A percentile compares a stretch with the other conserved stretches of the same genome.
Evolutionary conservation across 2,329 filamentous ascomycete genomes (phyloP).

Genomic region (Dothistroma septosporum): DNA sequence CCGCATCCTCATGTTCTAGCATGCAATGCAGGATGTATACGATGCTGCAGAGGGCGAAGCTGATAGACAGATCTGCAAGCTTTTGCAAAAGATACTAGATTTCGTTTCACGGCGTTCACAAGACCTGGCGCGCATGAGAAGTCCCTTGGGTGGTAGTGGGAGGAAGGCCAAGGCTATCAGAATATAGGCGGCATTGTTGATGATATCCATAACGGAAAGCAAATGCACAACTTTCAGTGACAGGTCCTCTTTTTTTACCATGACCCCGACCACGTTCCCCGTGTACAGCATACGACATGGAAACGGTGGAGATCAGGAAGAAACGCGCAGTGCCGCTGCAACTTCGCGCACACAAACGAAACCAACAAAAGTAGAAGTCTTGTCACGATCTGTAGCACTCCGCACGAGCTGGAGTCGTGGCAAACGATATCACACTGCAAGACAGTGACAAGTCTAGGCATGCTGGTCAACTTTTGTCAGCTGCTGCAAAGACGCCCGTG

Average conservation of each 20-base stretch:
- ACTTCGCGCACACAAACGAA: too few relatives aligned
- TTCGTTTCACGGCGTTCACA: not conserved
- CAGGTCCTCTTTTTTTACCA: not conserved
- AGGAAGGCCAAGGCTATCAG: not conserved
- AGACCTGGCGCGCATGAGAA: not conserved
- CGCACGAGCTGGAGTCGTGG: too few relatives aligned
- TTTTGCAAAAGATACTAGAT: not conserved
- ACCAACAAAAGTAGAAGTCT: too few relatives aligned
- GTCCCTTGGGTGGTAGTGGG: not conserved
- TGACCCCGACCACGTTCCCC: too few relatives aligned
- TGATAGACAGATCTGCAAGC: not conserved
- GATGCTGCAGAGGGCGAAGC: not conserved
- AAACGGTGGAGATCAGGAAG: too few relatives aligned
- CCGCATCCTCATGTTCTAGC: not conserved
- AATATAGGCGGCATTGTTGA: not conserved
- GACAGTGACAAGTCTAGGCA: too few relatives aligned
- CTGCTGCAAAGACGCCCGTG: too few relatives aligned
- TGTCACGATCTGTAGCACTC: too few relatives aligned
- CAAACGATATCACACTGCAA: too few relatives aligned
- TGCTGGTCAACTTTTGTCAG: too few relatives aligned
- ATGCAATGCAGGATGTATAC: not conserved
- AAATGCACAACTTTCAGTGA: not conserved
- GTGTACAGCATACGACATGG: too few relatives aligned
- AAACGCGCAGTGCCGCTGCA: too few relatives aligned
- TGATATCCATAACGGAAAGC: not conserved